Evolutionary conservation across 208 protist genomes (phyloP), one percentile per base, ranked within the genome.

Genomic region (Vickermania spadyakhi): DNA sequence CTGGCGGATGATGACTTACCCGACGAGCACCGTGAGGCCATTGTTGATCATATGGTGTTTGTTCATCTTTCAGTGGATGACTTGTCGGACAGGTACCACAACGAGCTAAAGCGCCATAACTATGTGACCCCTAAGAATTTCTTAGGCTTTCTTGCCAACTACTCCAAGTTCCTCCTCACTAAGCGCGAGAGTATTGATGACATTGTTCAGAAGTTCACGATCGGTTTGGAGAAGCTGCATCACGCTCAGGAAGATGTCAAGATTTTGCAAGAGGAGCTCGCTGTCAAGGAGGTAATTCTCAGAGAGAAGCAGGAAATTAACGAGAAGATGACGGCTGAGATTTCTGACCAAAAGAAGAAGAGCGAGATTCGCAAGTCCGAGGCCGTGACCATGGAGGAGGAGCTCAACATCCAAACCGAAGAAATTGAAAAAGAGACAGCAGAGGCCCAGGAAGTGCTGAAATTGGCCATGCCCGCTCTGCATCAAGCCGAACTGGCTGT

Each of bases 121-220:
- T 98, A 99, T 72, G 97, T 99, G 23, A 99, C 98, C 23, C 98
- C 98, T 21, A 99, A 99, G 82, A 99, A 99, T 79, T 99, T 97
- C 75, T 84, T 99, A 56, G 97, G 98, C 66, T 99, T 97, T 69
- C 84, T 99, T 49, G 79, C 79, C 50, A 98, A 97, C 73, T 99
- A 99, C 71, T 72, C 87, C 28, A 77, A 81, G 61, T 70, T 98
- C 52, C 91, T 99, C 45, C 71, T 89, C 49, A 87, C 96, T 29
- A 96, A 97, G 58, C 83, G 96, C 21, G 82, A 97, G 58, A 81
- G 89, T 28, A 97, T 98, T 56, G 84, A 98, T 61, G 86, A 97
- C 60, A 71, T 98, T 45, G 93, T 95, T 31, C 77, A 96, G 45
- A 94, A 97, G 64, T 94, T 99, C 55, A 93, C 91, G 13, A 96